Conservation (phyloP, 2,329 filamentous ascomycete genomes). For the Calcarisporium arbuscula region DNA sequence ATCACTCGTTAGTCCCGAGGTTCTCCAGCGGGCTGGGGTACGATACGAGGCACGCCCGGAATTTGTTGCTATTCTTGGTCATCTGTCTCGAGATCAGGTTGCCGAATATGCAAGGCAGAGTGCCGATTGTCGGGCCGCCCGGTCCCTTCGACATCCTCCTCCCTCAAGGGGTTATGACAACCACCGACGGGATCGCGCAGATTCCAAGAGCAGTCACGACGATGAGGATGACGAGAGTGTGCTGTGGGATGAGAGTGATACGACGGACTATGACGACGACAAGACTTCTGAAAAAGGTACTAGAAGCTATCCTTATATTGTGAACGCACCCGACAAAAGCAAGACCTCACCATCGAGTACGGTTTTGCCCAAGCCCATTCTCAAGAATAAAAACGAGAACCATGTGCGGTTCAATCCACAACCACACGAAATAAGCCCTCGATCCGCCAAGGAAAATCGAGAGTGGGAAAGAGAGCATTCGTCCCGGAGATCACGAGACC, state of each 20-base stretch:
- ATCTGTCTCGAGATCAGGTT: conserved; percentile 46
- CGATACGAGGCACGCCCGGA: conserved; percentile 54
- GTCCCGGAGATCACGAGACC: conserved; percentile 17
- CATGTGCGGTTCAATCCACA: conserved; percentile 48
- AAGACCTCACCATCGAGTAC: conserved; percentile 29
- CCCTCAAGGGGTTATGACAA: conserved; percentile 8
- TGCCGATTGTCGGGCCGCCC: conserved; percentile 37
- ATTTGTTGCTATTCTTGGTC: conserved; percentile 54
- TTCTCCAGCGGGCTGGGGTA: conserved; percentile 45
- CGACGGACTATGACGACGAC: conserved; percentile 27
- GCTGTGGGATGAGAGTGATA: conserved; percentile 23
- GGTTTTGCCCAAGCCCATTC: conserved; percentile 48
- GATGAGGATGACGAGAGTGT: conserved; percentile 22
- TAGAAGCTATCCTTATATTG: conserved; percentile 30
- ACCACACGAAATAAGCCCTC: conserved; percentile 34
- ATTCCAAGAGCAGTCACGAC: conserved; percentile 28
- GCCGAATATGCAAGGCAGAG: conserved; percentile 43
- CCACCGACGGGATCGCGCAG: conserved; percentile 15
- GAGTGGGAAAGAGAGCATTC: conserved; percentile 17
- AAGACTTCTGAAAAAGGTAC: conserved; percentile 21
- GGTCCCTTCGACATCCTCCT: conserved; percentile 17
- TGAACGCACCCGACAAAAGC: conserved; percentile 25
- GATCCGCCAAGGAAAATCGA: conserved; percentile 25
- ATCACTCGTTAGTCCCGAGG: conserved; percentile 46
- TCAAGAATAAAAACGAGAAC: conserved; percentile 55